Conservation (phyloP, 305 asterid genomes). For the Ruellia speciosa region DNA sequence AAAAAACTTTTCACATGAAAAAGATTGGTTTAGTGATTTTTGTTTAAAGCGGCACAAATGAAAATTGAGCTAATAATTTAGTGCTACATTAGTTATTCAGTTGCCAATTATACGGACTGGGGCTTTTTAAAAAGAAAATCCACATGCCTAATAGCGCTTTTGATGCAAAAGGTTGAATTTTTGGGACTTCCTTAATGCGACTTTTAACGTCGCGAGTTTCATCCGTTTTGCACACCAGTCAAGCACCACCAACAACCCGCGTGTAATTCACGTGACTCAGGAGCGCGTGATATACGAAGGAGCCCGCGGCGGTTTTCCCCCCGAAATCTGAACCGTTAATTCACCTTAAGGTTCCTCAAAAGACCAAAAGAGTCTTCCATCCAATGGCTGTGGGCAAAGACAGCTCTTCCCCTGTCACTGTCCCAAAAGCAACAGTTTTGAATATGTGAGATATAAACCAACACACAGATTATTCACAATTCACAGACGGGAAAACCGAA, state of each 20-base stretch:
- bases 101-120: too few relatives aligned
- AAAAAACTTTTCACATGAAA: too few relatives aligned
- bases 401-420: constrained; percentile 20
- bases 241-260: constrained; percentile 13
- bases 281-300: constrained; percentile 29
- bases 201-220: background rate
- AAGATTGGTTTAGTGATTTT: too few relatives aligned
- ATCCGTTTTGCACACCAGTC: too few relatives aligned
- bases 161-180: too few relatives aligned
- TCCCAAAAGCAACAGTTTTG: constrained; percentile 26
- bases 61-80: too few relatives aligned
- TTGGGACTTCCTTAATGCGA: background rate
- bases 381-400: constrained; percentile 19
- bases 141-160: background rate
- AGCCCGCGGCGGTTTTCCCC: constrained; percentile 4
- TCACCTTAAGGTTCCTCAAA: constrained; percentile 19
- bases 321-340: constrained; percentile 24
- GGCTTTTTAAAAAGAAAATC: too few relatives aligned
- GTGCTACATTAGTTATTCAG: too few relatives aligned
- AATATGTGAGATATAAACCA: constrained; percentile 25
- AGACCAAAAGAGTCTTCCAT: constrained; percentile 20
- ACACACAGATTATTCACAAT: constrained; percentile 5
- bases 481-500: background rate
- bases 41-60: too few relatives aligned
- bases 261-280: constrained; percentile 24